Evolutionary conservation across 23 red algal species (phyloP).

Genomic region (Cyanidiococcus yangmingshanensis): DNA sequence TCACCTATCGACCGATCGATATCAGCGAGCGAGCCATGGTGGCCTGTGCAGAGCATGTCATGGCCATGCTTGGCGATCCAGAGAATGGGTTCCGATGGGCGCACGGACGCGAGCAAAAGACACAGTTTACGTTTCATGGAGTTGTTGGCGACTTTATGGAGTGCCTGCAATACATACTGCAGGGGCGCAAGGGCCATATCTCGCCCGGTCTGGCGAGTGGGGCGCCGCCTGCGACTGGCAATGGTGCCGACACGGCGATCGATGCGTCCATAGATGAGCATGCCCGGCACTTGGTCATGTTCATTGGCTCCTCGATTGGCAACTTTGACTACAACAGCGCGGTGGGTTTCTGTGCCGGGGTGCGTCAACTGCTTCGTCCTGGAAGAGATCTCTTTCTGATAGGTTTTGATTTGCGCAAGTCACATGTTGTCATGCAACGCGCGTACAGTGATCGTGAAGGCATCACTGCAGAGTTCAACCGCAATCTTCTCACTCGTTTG

Average conservation of each 20-base stretch:
- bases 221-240: background rate
- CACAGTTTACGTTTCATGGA: slow-evolving; percentile 40
- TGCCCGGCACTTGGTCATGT: slow-evolving; percentile 37
- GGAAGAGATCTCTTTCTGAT: slow-evolving; percentile 54
- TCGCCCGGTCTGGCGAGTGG: background rate
- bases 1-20: slow-evolving; percentile 71
- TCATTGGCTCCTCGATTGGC: slow-evolving; percentile 76
- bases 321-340: slow-evolving; percentile 44
- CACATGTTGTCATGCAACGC: slow-evolving; percentile 28
- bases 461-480: slow-evolving; percentile 68
- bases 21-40: slow-evolving; percentile 59
- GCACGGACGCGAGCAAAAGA: background rate
- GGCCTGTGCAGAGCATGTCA: background rate
- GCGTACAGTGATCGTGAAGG: slow-evolving; percentile 65
- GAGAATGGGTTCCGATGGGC: slow-evolving; percentile 19
- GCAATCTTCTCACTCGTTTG: slow-evolving; percentile 66
- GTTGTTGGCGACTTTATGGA: slow-evolving; percentile 68
- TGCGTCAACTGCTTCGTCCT: slow-evolving; percentile 25
- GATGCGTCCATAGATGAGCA: slow-evolving; percentile 1
- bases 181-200: background rate
- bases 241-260: background rate
- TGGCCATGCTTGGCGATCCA: background rate
- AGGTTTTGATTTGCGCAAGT: slow-evolving; percentile 72
- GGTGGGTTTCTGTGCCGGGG: slow-evolving; percentile 28
- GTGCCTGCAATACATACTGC: slow-evolving; percentile 32